Conservation (phyloP, 768 basidiomycete species). For the Auriscalpium microsporum region DNA sequence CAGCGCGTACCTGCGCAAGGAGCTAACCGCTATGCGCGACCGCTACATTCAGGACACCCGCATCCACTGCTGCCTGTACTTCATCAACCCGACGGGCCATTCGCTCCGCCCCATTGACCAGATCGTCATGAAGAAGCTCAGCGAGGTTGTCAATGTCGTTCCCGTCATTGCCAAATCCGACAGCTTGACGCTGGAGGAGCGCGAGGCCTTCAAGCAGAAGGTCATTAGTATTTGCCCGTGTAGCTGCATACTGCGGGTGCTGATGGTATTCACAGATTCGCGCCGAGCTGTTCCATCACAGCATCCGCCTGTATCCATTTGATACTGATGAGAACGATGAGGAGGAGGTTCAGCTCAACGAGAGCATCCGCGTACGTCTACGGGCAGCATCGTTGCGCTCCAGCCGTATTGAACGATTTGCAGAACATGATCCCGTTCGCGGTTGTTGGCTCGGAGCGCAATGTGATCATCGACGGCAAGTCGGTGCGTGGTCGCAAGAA, state of each 20-base stretch:
- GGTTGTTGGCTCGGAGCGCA: conserved; percentile 93
- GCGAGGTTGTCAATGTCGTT: conserved; percentile 98
- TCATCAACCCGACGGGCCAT: conserved; percentile 99
- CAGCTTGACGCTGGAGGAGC: conserved; percentile 87
- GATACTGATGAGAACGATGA: conserved; percentile 94
- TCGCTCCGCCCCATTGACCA: conserved; percentile 93
- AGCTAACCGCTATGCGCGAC: conserved; percentile 97
- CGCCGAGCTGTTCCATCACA: conserved; percentile 84
- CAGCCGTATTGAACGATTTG: neutral
- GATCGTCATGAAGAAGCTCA: conserved; percentile 98
- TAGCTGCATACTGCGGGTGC: conserved; percentile 6
- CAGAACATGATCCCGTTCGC: conserved; percentile 95
- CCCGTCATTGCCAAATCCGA: conserved; percentile 99
- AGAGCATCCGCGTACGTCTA: conserved; percentile 71
- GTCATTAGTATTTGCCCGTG: conserved; percentile 30
- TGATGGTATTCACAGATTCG: conserved; percentile 55
- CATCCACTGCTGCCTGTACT: conserved; percentile 97
- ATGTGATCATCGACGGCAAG: conserved; percentile 93
- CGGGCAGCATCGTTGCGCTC: neutral
- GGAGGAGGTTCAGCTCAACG: conserved; percentile 86
- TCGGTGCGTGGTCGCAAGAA: conserved; percentile 94
- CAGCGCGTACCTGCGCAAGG: conserved; percentile 96
- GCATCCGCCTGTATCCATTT: conserved; percentile 93
- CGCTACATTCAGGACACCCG: conserved; percentile 97
- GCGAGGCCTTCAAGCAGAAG: conserved; percentile 88